Evolutionary conservation across 495 filamentous ascomycete species (phyloP).

Genomic region (Aspergillus kassunensis): DNA sequence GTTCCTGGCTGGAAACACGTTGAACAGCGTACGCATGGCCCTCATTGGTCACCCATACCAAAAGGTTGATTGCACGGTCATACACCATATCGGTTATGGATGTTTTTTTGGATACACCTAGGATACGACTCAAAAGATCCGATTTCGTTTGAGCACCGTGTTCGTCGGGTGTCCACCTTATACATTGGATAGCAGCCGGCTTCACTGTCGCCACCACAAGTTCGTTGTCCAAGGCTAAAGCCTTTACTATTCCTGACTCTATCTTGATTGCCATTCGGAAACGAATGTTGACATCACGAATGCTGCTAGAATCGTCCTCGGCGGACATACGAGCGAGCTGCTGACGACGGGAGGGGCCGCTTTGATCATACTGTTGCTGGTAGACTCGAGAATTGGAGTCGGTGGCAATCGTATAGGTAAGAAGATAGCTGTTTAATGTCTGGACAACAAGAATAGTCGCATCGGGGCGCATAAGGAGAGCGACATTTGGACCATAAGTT

Average conservation of each 20-base stretch:
- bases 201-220: slow-evolving; percentile 90
- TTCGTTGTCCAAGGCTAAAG: slow-evolving; percentile 89
- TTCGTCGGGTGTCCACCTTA: slow-evolving; percentile 84
- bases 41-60: slow-evolving; percentile 88
- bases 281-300: slow-evolving; percentile 79
- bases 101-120: slow-evolving; percentile 73
- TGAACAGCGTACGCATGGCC: slow-evolving; percentile 93
- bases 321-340: slow-evolving; percentile 61
- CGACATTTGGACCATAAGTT: slow-evolving; percentile 80
- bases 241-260: slow-evolving; percentile 85
- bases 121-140: slow-evolving; percentile 82
- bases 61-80: slow-evolving; percentile 95
- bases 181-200: slow-evolving; percentile 92
- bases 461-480: slow-evolving; percentile 84
- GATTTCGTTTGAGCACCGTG: slow-evolving; percentile 82
- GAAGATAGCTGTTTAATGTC: slow-evolving; percentile 79
- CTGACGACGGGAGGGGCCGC: slow-evolving; percentile 65
- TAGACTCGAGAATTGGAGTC: slow-evolving; percentile 82
- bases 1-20: slow-evolving; percentile 43
- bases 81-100: slow-evolving; percentile 83
- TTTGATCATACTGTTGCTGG: slow-evolving; percentile 68
- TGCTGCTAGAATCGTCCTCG: slow-evolving; percentile 66
- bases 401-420: slow-evolving; percentile 89
- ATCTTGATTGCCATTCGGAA: slow-evolving; percentile 99
- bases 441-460: slow-evolving; percentile 90